phyloP scores from a whole-genome alignment of 768 basidiomycete genomes.

The Podaxis sp. region DNA sequence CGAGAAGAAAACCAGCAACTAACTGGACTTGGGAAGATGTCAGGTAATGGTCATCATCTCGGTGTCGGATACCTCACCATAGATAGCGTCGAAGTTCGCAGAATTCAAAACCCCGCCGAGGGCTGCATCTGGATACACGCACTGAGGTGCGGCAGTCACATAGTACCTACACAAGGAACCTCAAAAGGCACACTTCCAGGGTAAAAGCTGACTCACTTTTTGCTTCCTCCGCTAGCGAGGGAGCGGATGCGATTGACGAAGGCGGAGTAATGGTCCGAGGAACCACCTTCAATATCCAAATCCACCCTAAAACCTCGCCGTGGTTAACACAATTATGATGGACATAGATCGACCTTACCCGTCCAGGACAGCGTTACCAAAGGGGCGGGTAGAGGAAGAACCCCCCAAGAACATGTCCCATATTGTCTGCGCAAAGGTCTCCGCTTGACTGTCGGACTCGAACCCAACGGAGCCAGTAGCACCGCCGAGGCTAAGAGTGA shows the following conservation, averaged over 20 bases:
- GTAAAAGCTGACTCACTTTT: conserved; percentile 34
- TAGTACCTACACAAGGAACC: conserved; percentile 43
- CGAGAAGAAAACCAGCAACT: conserved; percentile 8
- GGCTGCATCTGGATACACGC: conserved; percentile 65
- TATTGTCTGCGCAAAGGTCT: conserved; percentile 57
- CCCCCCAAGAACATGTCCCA: conserved; percentile 72
- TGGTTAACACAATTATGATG: background rate
- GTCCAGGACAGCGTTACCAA: conserved; percentile 67
- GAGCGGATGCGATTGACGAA: conserved; percentile 56
- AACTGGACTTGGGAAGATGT: conserved; percentile 28
- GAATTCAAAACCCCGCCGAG: conserved; percentile 55
- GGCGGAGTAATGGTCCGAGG: conserved; percentile 40
- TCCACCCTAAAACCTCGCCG: conserved; percentile 41
- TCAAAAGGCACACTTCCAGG: background rate
- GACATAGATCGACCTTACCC: conserved; percentile 38
- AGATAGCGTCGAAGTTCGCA: conserved; percentile 67
- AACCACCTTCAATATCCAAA: conserved; percentile 73
- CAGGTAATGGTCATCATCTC: background rate
- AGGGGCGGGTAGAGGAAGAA: conserved; percentile 55
- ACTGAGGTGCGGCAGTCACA: conserved; percentile 61
- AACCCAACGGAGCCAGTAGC: conserved; percentile 62
- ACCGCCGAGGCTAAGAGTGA: conserved; percentile 57
- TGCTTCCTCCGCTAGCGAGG: conserved; percentile 44
- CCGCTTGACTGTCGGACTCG: conserved; percentile 50
- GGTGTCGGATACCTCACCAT: conserved; percentile 32